Percentiles rank a stretch among this genome's conserved stretches.
phyloP scores from a whole-genome alignment of 768 basidiomycete genomes.

The Imleria badia region DNA sequence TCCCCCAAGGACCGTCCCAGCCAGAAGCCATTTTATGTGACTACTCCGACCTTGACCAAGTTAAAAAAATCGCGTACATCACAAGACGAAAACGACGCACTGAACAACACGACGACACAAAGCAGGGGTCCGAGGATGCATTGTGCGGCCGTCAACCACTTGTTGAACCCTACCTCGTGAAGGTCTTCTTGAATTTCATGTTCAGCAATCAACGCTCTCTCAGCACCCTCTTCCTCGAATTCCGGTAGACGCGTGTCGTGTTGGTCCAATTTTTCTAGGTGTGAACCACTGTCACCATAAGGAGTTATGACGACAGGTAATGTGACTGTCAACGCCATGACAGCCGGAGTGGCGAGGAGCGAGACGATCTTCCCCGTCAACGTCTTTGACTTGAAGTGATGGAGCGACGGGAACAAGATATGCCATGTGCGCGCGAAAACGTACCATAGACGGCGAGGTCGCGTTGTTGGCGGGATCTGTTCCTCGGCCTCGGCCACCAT shows the following conservation, averaged over 20 bases:
- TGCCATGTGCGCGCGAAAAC: conserved; percentile 47
- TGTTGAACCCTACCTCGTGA: conserved; percentile 65
- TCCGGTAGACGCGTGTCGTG: conserved; percentile 53
- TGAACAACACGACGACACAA: conserved; percentile 70
- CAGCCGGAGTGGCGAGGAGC: conserved; percentile 82
- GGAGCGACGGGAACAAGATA: conserved; percentile 84
- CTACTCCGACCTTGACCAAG: conserved; percentile 31
- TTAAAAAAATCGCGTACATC: neutral
- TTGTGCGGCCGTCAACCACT: conserved; percentile 84
- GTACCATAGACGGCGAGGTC: conserved; percentile 36
- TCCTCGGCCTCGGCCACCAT: conserved; percentile 46
- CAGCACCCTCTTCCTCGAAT: conserved; percentile 76
- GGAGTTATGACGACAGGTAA: conserved; percentile 83
- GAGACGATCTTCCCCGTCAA: conserved; percentile 69
- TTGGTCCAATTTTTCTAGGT: conserved; percentile 30
- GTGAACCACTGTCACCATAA: conserved; percentile 32
- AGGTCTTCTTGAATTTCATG: conserved; percentile 70
- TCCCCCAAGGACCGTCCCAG: conserved; percentile 57
- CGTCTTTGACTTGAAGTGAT: conserved; percentile 69
- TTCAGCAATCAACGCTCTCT: conserved; percentile 68
- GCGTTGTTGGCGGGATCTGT: conserved; percentile 40
- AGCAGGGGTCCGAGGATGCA: conserved; percentile 83
- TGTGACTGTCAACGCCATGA: conserved; percentile 83
- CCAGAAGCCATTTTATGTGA: conserved; percentile 49
- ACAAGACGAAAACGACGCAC: conserved; percentile 44